phyloP scores from a whole-genome alignment of 2,329 filamentous ascomycete species.

The Hymenoscyphus infarciens region DNA sequence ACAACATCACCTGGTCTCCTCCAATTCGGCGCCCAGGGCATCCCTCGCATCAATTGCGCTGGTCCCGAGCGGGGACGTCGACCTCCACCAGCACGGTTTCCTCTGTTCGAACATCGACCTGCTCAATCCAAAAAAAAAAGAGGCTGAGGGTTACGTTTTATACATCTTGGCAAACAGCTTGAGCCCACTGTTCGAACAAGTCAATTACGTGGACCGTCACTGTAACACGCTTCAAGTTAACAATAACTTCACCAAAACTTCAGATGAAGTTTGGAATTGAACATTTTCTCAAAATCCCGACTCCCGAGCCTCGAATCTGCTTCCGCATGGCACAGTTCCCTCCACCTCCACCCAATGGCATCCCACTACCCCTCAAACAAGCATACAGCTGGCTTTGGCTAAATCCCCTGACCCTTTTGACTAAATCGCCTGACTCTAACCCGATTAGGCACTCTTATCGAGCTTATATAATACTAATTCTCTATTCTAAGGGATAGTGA shows the following conservation, averaged over 20 bases:
- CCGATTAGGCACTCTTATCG: no score
- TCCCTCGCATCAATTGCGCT: not conserved
- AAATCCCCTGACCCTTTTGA: no score
- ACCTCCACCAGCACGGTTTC: not conserved
- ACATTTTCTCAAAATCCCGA: not conserved
- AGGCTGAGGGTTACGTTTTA: not conserved
- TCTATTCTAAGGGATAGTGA: no score
- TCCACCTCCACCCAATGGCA: not conserved
- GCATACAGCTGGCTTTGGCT: not conserved
- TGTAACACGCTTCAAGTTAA: not conserved
- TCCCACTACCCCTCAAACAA: not conserved
- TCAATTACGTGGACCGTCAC: not conserved
- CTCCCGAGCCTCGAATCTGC: not conserved
- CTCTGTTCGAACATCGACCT: not conserved
- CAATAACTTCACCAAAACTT: not conserved
- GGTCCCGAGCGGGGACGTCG: not conserved
- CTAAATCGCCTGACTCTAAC: no score
- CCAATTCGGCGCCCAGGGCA: not conserved
- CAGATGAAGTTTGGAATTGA: not conserved
- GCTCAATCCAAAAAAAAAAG: no score
- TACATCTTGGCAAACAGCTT: not conserved
- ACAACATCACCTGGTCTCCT: not conserved
- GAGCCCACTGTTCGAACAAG: not conserved
- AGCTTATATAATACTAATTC: no score
- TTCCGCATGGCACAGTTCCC: not conserved